Base-by-base conservation (phyloP, 768 basidiomycete genomes). In the Stropharia rugosoannulata region DNA sequence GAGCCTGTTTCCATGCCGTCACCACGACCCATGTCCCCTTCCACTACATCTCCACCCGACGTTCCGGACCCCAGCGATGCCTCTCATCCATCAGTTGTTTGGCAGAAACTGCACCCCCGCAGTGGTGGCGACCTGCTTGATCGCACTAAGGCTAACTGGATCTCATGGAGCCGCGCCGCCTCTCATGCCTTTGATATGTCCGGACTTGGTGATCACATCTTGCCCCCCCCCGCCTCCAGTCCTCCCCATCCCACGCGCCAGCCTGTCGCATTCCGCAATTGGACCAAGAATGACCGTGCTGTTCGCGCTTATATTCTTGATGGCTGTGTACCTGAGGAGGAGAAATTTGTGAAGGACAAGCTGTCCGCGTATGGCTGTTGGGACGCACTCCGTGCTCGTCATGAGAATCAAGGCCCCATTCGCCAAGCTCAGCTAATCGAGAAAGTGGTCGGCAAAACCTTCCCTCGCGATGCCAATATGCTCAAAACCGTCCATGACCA, bases 401-500 rank as follows among this genome's bases (percentile, higher is more conserved):
- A 54, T 12, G 44, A 49, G 13, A 32, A 49, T 5, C 43, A 54
- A 10, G 53, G 53, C 5, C 43, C 27, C 5, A 36, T 54, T 19
- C 18, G 16, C n/a, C 53, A 54, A 29, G 45, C 41, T 0, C 15
- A 54, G 6, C 42, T 54, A 0, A 38, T 54, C 6, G 27, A 48
- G 11, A n/a, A 35, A 0, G 43, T 45, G 2, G 16, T 54, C 12
- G 29, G 15, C 13, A 15, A 5, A 7, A 18, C 16, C 1, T 19
- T 45, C 16, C 32, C 16, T 5, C 32, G 16, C 8, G 43, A 9
- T 11, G 40, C 11, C 1, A 35, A 44, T 9, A 53, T 16, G 58
- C 60, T 36, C 47, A 52, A n/a, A 19, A 54, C 0, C 15, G 55
- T 16, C 35, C 54, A 35, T 19, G 55, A 7, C 47, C 44, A 12